Evolutionary conservation across 1,284 basidiomycete species (phyloP), one percentile per base, ranked within the genome.

Genomic region (Sphaerobolus stellatus): DNA sequence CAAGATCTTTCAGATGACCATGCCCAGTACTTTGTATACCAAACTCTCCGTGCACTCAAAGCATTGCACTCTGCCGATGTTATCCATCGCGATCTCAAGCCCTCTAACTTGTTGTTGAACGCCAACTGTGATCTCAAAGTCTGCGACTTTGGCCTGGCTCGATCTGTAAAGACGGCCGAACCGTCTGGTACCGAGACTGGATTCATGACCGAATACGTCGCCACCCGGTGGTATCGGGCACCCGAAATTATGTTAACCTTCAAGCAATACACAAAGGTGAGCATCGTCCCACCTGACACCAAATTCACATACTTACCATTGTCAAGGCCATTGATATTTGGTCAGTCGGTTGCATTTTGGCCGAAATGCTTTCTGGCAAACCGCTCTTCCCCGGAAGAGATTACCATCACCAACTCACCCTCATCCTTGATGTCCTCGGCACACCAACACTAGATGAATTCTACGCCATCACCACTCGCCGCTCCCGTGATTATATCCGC

Each of bases 191-290:
- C 87, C 4, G 89, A 90, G 65, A 72, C 75, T 34, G 92, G 92
- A 1, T 93, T 93, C 74, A 94, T 95, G 92, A 95, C 92, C 0
- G 88, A 92, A 84, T 95, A 96, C 66, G 94, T 97, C 45, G 94
- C 94, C 3, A 97, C 94, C 11, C 78, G 88, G 59, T 92, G 90
- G 94, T 96, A 96, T 66, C 84, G 94, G 40, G 94, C 94, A 0
- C 94, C 94, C 1, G 94, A 96, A 70, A 94, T 96, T 72, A 96
- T 97, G 94, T 79, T 97, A 56, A 95, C 93, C 3, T 96, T 97
- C 78, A 93, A 94, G 68, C 90, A 94, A 71, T 97, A 97, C 74
- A 94, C 92, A 54, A 94, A 94, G 75, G 90, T 88, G 38, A 61
- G 71, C 60, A 30, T 13, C 20, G 3, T 11, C 47, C 29, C 51